Evolutionary conservation across 371 early-diverging fungal species (phyloP).

Genomic region (Dichotomocladium elegans): DNA sequence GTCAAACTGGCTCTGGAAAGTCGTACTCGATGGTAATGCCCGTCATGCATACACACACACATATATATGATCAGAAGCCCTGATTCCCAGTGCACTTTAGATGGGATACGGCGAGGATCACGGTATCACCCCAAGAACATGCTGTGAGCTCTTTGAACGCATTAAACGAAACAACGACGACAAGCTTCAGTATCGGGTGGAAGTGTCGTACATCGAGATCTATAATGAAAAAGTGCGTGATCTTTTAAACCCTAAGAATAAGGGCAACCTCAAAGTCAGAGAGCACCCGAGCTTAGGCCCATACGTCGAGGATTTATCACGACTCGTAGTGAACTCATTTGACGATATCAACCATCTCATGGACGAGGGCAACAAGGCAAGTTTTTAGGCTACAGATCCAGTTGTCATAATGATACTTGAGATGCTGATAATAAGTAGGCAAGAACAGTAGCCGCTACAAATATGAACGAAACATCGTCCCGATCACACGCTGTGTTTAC

Average conservation of each 20-base stretch:
- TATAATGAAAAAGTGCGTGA: slow-evolving; percentile 90
- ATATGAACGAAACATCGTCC: slow-evolving; percentile 93
- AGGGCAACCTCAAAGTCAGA: slow-evolving; percentile 78
- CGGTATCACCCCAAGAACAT: slow-evolving; percentile 84
- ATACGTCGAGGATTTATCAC: slow-evolving; percentile 88
- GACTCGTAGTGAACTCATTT: slow-evolving; percentile 72
- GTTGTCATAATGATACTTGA: not conserved
- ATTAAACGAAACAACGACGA: slow-evolving; percentile 44
- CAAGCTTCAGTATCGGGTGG: slow-evolving; percentile 65
- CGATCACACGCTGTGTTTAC: slow-evolving; percentile 96
- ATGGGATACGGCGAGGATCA: slow-evolving; percentile 70
- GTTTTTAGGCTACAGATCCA: not conserved
- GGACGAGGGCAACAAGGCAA: slow-evolving; percentile 85
- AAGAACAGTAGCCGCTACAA: slow-evolving; percentile 90
- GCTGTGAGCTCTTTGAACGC: slow-evolving; percentile 71
- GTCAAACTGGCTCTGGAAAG: slow-evolving; percentile 85
- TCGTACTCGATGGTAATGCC: slow-evolving; percentile 71
- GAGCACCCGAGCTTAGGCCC: slow-evolving; percentile 89
- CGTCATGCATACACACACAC: too few relatives aligned
- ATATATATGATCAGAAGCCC: not conserved
- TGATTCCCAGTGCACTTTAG: slow-evolving; percentile 7
- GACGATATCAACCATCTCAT: slow-evolving; percentile 75
- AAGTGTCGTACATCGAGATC: slow-evolving; percentile 84
- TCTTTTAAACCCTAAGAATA: slow-evolving; percentile 77
- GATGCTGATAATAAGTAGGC: slow-evolving; percentile 43